Evolutionary conservation across 345 rosid genomes (phyloP), one percentile per base, ranked within the genome.

Genomic region (Angophora floribunda): DNA sequence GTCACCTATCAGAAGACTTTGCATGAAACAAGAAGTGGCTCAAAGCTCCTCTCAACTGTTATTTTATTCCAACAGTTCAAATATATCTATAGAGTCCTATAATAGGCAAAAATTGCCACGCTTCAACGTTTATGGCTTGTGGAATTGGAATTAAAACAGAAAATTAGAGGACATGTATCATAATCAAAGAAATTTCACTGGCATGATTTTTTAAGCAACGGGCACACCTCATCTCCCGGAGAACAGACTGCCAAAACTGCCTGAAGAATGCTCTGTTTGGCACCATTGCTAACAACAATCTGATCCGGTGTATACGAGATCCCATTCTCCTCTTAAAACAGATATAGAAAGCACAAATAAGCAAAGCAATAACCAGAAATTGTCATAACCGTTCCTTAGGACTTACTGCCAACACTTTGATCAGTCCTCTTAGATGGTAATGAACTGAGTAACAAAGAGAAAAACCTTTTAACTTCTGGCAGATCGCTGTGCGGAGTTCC

Each of bases 271-370:
- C 97, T 86, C 92, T 98, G 99, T 91, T 98, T 98, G 75, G 99
- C 99, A 88, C 99, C 99, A 92, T 98, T 97, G 88, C 99, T 96
- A 86, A 98, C 97, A 88, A 97, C 85, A 88, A 97, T 93, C 91
- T 97, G 96, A 88, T 98, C 95, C 44, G 98, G 98, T 4, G 94
- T 88, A 92, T 98, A 97, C 24, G 96, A 82, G 63, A 98, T 61
- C 82, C 98, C 99, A 87, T 98, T 98, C 93, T 97, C 99, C 95
- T 95, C 99, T 97, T 87, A 52, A 28, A 65, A 16, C 28, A 82
- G 30, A 82, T 50, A 45, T 2, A 82, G 52, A 82, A 80, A 82
- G 13, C 70, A 63, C 32, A 28, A 63, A 82, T 82, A 28, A 45
- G 30, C 49, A 22, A 82, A 82, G 50, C 21, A 47, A 41, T 30